Base-by-base conservation (phyloP, 352 stramenopile genomes). In the Phytopythium chamaehyphon region DNA sequence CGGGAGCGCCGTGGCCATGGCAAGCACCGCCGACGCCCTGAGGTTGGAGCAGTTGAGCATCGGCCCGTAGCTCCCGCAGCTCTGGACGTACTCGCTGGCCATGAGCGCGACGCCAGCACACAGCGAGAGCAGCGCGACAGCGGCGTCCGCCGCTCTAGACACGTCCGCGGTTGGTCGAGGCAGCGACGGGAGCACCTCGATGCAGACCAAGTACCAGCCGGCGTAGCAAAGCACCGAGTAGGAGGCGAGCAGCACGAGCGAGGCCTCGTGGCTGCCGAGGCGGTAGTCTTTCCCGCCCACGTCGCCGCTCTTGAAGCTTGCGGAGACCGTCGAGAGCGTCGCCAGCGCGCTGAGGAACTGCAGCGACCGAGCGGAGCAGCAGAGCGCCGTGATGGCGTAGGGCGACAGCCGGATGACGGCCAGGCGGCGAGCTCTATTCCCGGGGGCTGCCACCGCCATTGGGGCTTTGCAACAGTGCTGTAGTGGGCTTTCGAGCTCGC, bases 41-140 rank as follows among this genome's bases (percentile, higher is more conserved):
- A 86, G 40, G 46, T 80, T 82, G 40, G 21, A 55, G 55, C 74
- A 86, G 39, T 66, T 40, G 46, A 75, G 54, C 43, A 69, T 49
- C 33, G 26, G 36, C 11, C 47, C 59, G 18, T 72, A 76, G 12
- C 54, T 40, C 36, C 60, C 57, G 36, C 74, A 83, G 24, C 67
- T 33, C 42, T 58, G 39, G 10, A 68, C 63, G 43, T 69, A 71
- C 38, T 71, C 62, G 22, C 58, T 69, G 10, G 36, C 22, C 21
- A 33, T 26, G 40, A 83, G 53, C 10, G 53, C 55, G 16, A 76
- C 39, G 1, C 61, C 65, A 8, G 60, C 60, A 36, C 23, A 57
- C 9, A 83, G 37, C 18, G 67, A 59, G 14, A 76, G 35, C 16
- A 63, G 18, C 15, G 54, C 49, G 18, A 83, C 23, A 0, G 73